phyloP scores from a whole-genome alignment of 345 rosid genomes.

The Brassica rapa region DNA sequence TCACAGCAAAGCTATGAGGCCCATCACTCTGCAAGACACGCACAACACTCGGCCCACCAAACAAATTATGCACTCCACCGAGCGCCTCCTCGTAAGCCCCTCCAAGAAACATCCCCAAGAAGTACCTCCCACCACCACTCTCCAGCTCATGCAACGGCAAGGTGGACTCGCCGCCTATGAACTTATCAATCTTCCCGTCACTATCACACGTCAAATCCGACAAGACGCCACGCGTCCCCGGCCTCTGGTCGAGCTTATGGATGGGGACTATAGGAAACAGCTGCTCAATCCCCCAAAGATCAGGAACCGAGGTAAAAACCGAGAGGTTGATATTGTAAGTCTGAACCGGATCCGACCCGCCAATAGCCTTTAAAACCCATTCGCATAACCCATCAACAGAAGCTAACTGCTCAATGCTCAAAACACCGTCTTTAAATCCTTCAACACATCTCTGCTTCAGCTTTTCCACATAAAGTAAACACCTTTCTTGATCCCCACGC shows the following conservation, averaged over 20 bases:
- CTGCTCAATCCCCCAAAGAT: slow-evolving; percentile 93
- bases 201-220: slow-evolving; percentile 94
- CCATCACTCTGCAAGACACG: slow-evolving; percentile 90
- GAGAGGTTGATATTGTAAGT: slow-evolving; percentile 84
- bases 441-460: slow-evolving; percentile 79
- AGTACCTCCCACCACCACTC: slow-evolving; percentile 54
- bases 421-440: slow-evolving; percentile 72
- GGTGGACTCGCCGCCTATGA: slow-evolving; percentile 84
- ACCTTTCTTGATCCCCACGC: slow-evolving; percentile 65
- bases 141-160: slow-evolving; percentile 79
- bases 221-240: slow-evolving; percentile 64
- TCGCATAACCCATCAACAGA: slow-evolving; percentile 84
- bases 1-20: slow-evolving; percentile 82
- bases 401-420: slow-evolving; percentile 78
- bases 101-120: slow-evolving; percentile 91
- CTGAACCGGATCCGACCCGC: slow-evolving; percentile 56
- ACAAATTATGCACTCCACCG: slow-evolving; percentile 93
- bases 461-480: slow-evolving; percentile 65
- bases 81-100: slow-evolving; percentile 99
- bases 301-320: slow-evolving; percentile 87
- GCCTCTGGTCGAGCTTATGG: slow-evolving; percentile 72
- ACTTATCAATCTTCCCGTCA: slow-evolving; percentile 85
- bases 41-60: slow-evolving; percentile 91
- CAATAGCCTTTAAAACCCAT: slow-evolving; percentile 53
- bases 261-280: slow-evolving; percentile 85